Evolutionary conservation across 1,139 yeast genomes (phyloP).

Genomic region (Hansenula lynferdii): DNA sequence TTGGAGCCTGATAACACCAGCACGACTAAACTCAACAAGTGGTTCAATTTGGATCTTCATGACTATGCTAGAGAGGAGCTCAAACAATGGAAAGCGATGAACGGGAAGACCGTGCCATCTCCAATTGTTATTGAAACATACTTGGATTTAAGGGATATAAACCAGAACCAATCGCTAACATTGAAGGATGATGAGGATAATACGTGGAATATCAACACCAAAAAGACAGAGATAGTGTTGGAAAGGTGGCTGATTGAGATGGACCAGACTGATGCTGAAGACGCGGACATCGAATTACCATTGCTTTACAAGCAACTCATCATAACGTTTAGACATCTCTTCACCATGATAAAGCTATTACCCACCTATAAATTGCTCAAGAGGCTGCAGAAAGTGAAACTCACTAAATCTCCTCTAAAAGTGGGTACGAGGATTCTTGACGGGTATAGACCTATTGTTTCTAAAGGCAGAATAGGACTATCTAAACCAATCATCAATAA

Average conservation of each 20-base stretch:
- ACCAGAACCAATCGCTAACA: constrained; percentile 57
- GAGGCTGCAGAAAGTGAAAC: constrained; percentile 33
- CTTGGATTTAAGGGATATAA: constrained; percentile 62
- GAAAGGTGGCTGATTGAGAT: constrained; percentile 92
- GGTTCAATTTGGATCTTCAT: constrained; percentile 67
- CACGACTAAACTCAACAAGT: constrained; percentile 40
- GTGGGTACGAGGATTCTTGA: constrained; percentile 65
- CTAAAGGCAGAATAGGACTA: constrained; percentile 82
- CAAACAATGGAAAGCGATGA: constrained; percentile 47
- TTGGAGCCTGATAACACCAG: constrained; percentile 9
- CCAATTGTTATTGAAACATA: constrained; percentile 85
- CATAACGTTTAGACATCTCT: constrained; percentile 67
- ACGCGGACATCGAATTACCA: constrained; percentile 49
- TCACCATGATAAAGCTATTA: constrained; percentile 59
- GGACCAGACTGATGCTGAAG: constrained; percentile 33
- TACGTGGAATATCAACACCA: constrained; percentile 50
- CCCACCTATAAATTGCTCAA: constrained; percentile 62
- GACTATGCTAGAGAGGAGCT: constrained; percentile 52
- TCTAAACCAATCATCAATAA: constrained; percentile 56
- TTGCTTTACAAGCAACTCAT: constrained; percentile 71
- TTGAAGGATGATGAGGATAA: constrained; percentile 48
- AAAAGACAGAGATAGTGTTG: constrained; percentile 74
- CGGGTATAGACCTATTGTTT: constrained; percentile 72
- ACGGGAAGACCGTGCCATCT: constrained; percentile 19
- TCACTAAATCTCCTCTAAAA: constrained; percentile 33